A percentile compares a stretch with the other conserved stretches of the same genome.
These are phyloP conservation scores for Umbelopsis vinacea DNA, from an alignment of 192 early-diverging fungal genomes.

Conservation along the genomic window DNA sequence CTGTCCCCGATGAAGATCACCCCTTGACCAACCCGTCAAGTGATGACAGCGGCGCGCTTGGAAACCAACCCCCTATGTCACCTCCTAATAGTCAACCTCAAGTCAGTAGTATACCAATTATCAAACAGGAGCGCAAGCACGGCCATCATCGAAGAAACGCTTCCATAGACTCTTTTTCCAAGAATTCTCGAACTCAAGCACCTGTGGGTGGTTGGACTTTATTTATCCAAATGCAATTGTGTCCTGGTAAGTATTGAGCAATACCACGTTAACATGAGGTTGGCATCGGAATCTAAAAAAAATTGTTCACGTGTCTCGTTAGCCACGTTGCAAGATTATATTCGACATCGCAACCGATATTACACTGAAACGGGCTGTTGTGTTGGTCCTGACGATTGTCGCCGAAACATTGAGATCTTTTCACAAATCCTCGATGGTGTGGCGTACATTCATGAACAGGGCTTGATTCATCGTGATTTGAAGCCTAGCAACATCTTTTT, in stretches of 20 bases:
- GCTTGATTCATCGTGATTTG: constrained; percentile 77
- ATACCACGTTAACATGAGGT: neutral
- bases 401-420: constrained; percentile 54
- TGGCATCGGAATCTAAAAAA: neutral
- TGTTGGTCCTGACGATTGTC: constrained; percentile 15
- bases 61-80: neutral
- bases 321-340: constrained; percentile 69
- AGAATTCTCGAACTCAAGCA: neutral
- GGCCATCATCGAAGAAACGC: neutral
- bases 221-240: constrained; percentile 95
- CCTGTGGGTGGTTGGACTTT: constrained; percentile 50
- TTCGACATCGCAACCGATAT: constrained; percentile 40
- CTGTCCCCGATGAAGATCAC: neutral
- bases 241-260: constrained; percentile 50
- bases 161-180: constrained; percentile 7
- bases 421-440: constrained; percentile 81
- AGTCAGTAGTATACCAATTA: constrained; percentile 16
- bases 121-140: neutral
- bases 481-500: constrained; percentile 77
- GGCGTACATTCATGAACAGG: constrained; percentile 70
- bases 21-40: neutral
- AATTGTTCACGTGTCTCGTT: neutral
- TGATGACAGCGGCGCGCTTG: neutral
- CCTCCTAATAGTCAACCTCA: constrained; percentile 14
- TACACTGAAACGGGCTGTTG: constrained; percentile 30